Evolutionary conservation across 768 basidiomycete genomes (phyloP).

Genomic region (Asterophora lycoperdoides): DNA sequence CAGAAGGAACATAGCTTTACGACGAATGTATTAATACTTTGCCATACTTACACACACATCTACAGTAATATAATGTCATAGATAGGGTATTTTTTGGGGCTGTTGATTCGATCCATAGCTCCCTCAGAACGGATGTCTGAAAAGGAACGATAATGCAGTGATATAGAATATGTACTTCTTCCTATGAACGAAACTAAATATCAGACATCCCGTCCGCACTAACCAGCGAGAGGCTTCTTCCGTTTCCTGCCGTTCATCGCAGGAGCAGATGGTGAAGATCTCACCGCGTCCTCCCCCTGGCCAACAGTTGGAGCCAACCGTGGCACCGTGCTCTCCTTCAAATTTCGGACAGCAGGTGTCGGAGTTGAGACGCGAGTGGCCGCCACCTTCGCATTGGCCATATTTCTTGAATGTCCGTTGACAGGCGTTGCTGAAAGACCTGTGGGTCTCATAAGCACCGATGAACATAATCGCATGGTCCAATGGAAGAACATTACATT

Average conservation of each 20-base stretch:
- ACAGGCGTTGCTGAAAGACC: neutral
- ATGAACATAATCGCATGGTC: neutral
- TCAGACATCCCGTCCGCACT: too few relatives aligned
- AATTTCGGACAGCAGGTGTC: neutral
- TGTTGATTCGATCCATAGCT: too few relatives aligned
- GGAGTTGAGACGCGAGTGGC: neutral
- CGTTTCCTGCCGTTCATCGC: slow-evolving; percentile 48
- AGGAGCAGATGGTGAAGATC: slow-evolving; percentile 19
- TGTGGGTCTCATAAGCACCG: slow-evolving; percentile 1
- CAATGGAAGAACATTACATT: slow-evolving; percentile 31
- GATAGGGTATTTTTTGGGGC: too few relatives aligned
- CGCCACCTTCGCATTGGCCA: slow-evolving; percentile 1
- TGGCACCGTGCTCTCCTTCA: slow-evolving; percentile 10
- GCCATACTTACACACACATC: neutral
- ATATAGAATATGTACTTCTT: too few relatives aligned
- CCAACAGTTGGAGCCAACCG: neutral
- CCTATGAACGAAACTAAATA: too few relatives aligned
- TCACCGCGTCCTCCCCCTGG: neutral
- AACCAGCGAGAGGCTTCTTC: slow-evolving; percentile 42
- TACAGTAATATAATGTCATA: neutral
- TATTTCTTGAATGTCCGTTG: slow-evolving; percentile 4
- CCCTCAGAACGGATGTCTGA: too few relatives aligned
- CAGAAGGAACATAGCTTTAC: neutral
- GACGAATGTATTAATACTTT: neutral
- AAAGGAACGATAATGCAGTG: too few relatives aligned